Base-by-base conservation (phyloP, 2,329 filamentous ascomycete species). In the Lachnellula willkommii region DNA sequence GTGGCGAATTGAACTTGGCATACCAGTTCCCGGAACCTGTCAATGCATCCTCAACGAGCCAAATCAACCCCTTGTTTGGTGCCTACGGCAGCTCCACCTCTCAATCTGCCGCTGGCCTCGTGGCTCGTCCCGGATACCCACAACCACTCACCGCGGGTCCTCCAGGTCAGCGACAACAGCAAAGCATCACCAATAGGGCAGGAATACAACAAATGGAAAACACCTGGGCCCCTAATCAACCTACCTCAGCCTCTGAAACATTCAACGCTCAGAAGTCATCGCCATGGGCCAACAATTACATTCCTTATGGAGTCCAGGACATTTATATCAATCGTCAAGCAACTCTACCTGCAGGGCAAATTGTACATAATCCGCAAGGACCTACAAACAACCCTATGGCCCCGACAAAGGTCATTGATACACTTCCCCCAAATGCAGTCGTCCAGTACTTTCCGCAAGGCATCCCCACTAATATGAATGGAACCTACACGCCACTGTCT, bases 131-230 rank as follows among this genome's bases (percentile, higher is more conserved):
- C 40, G 67, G 66, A 51, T 67, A 66, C 36, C 68, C 66, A 49
- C 64, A 65, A 28, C 68, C 69, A 32, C 62, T 71, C 7, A 70
- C 67, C n/a, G 69, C 69, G 24, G 69, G 69, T 22, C 69, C 69
- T 49, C 69, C 69, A 45, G 66, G 69, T 26, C 66, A 68, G 43
- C 63, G 69, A 28, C 60, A 66, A 46, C 57, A 47, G 28, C 54
- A 53, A 9, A 46, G 35, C 12, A 47, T 51, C 17, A 39, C 43
- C 14, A 60, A 50, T 48, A 63, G 42, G 47, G 17, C 47, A 37
- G 51, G 52, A 32, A 47, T 42, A 39, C 49, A 28, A 17, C 35
- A 47, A 42, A 52, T 48, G 15, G 54, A 64, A 4, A 53, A 47
- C 22, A 35, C 54, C 7, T 61, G 56, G 55, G 35, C 26, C 8